Conservation (phyloP, 2,329 filamentous ascomycete genomes). For the Endothia cerciana region DNA sequence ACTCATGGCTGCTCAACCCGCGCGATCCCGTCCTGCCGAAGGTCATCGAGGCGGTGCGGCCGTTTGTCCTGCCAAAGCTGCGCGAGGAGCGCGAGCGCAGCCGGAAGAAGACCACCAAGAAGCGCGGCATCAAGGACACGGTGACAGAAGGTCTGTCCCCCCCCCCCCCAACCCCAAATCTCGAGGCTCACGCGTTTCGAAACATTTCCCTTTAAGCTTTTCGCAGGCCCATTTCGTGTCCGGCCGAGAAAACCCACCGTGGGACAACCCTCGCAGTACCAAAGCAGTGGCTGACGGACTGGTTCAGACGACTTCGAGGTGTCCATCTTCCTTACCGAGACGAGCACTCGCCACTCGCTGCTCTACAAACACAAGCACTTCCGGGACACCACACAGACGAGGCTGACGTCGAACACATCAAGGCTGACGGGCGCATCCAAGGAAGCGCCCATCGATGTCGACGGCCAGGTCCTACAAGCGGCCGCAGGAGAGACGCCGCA, state of each 20-base stretch:
- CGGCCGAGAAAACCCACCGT: too few relatives aligned
- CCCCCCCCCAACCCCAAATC: not conserved
- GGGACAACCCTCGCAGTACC: too few relatives aligned
- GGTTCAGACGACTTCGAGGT: constrained; percentile 88
- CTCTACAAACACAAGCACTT: constrained; percentile 85
- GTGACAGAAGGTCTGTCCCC: constrained; percentile 68
- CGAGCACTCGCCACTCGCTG: constrained; percentile 81
- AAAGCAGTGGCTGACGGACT: not conserved
- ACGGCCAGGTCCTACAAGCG: constrained; percentile 40
- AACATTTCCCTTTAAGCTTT: not conserved
- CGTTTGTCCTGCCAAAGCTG: constrained; percentile 86
- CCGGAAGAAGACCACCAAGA: constrained; percentile 69
- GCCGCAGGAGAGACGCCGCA: constrained; percentile 39
- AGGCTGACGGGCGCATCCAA: constrained; percentile 62
- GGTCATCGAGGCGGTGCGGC: constrained; percentile 83
- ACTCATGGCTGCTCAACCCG: constrained; percentile 82
- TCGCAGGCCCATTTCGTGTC: too few relatives aligned
- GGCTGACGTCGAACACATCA: constrained; percentile 63
- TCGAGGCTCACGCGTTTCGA: not conserved
- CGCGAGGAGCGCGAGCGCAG: constrained; percentile 78
- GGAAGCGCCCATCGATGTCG: constrained; percentile 58
- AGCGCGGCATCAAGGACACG: constrained; percentile 85
- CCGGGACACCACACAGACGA: constrained; percentile 57
- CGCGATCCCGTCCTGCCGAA: constrained; percentile 76
- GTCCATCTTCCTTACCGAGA: constrained; percentile 89